These are phyloP conservation scores for Straminergon stramineum DNA, from an alignment of 225 moss, liverwort and hornwort genomes.

Conservation along the genomic window DNA sequence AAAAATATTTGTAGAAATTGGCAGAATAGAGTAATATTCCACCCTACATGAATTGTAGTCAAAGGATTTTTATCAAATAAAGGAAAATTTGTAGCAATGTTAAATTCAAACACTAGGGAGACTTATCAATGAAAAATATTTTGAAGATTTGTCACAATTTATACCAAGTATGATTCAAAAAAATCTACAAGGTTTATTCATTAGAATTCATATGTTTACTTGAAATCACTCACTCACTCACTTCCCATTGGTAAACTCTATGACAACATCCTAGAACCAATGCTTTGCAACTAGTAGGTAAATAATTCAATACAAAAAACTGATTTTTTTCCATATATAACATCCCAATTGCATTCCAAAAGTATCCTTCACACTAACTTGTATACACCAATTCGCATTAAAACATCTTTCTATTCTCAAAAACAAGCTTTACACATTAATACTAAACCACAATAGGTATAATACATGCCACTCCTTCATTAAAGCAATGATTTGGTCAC, in stretches of 20 bases:
- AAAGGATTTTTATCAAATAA: too few relatives aligned
- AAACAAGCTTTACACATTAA: not conserved
- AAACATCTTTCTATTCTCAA: not conserved
- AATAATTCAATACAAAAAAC: not conserved
- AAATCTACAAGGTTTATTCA: not conserved
- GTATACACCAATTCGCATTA: not conserved
- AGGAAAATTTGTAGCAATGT: too few relatives aligned
- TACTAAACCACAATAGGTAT: not conserved
- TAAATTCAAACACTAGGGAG: not conserved
- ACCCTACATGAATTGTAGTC: too few relatives aligned
- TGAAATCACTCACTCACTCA: not conserved
- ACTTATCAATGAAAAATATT: not conserved
- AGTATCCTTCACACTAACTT: not conserved
- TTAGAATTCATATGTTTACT: not conserved
- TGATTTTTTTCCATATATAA: not conserved
- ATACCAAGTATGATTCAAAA: not conserved
- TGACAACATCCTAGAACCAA: not conserved
- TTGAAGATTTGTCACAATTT: not conserved
- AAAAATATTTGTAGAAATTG: too few relatives aligned
- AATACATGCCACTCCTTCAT: accelerated
- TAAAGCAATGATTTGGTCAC: not conserved
- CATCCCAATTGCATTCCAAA: not conserved
- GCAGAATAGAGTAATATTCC: too few relatives aligned
- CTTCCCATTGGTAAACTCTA: not conserved
- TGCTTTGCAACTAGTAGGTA: not conserved